Base-by-base conservation (phyloP, 352 stramenopile genomes). In the Pseudoperonospora humuli region DNA sequence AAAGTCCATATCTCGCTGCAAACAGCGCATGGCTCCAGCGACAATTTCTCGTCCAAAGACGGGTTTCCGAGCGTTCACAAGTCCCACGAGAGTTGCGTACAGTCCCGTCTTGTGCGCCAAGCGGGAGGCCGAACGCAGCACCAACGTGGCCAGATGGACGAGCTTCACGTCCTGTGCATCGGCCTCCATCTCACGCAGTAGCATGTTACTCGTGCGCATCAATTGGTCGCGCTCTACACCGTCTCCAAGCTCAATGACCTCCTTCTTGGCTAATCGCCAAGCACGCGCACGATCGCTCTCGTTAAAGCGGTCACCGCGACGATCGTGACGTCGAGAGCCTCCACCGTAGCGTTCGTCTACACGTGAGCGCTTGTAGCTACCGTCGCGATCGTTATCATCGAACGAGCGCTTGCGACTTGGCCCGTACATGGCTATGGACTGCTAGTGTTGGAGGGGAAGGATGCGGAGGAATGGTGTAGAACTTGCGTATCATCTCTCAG, bases 191-290 rank as follows among this genome's bases (percentile, higher is more conserved):
- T 90, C 75, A 14, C 42, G 47, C 11, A 78, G 42, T 32, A 87
- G 57, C 36, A 73, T 52, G 0, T 51, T 39, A 20, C 61, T 61
- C 4, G 67, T 66, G 26, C 67, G 68, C 29, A 45, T 39, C 17
- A 86, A 42, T 18, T 84, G 63, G 10, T 84, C 71, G 26, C 63
- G 71, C 40, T 81, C 57, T 21, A 64, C 68, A 35, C 70, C 65
- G 46, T 86, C 75, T 7, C 73, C 68, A 2, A 89, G 61, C 49
- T 89, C 75, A 26, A 92, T 59, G 32, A 89, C 52, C 17, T 60
- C 67, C 51, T 92, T 87, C 50, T 87, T 86, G 21, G 71, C 61
- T 34, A 90, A 46, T 5, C 77, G 75, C 77, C 77, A 90, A 18
- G 70, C 56, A 9, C 77, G 72, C 27, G 72, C 75, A 28, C 69